Evolutionary conservation across 768 basidiomycete genomes (phyloP), one percentile per base, ranked within the genome.

Genomic region (Brasilioporus rufonigricans): DNA sequence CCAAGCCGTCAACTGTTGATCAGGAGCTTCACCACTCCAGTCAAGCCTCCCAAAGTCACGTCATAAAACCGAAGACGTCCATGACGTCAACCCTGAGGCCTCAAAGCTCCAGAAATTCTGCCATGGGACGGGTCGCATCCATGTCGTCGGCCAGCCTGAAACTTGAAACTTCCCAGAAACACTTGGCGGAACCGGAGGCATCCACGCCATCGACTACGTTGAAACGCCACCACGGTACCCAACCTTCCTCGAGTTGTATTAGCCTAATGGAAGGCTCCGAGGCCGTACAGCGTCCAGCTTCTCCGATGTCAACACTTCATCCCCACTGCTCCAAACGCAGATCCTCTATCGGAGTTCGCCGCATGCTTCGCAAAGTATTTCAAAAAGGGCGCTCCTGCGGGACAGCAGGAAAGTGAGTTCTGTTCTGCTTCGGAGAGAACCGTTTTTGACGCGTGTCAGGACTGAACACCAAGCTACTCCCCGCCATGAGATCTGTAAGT

Each of bases 381-480:
- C 23, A 8, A 16, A 16, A 29, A 24, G 6, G 4, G 12, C 32
- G 18, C 23, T 24, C 33, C 4, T 31, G 21, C 1, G 21, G 9
- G 13, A 18, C n/a, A 16, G 13, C 14, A 3, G 14, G 8, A 16
- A 14, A n/a, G 29, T 45, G 9, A 31, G n/a, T 19, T 19, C n/a
- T 10, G 9, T 45, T 13, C 13, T 10, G 1, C 23, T 10, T 12
- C 4, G 4, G 24, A 16, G 16, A 24, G 4, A 43, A 26, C 13
- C 13, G 14, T 10, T 26, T 24, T 43, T 24, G 26, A 39, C n/a
- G 21, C 1, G 2, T 26, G 23, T 43, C 41, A 43, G 41, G 41
- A 26, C 12, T 43, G 3, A 91, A 58, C 91, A 96, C 62, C 81
- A 81, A n/a, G 70, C 75, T 26, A 80, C 77, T 1, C 79, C 79